These are phyloP conservation scores for Hypoxylon intermedium DNA, from an alignment of 495 filamentous ascomycete species.

Conservation along the genomic window DNA sequence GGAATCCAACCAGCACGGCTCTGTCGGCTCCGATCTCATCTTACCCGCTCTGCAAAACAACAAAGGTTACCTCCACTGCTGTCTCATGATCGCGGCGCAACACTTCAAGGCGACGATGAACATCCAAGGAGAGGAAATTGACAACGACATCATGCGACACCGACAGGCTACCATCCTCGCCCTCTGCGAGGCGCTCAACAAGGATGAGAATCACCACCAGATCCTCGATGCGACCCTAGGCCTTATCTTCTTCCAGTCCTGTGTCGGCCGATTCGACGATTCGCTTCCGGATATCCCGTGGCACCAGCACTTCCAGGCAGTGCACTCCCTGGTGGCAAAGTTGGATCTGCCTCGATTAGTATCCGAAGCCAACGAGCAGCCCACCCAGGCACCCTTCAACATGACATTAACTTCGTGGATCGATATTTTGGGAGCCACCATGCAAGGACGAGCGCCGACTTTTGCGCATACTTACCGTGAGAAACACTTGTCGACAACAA, in stretches of 20 bases:
- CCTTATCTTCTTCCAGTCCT: constrained; percentile 97
- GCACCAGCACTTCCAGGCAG: constrained; percentile 96
- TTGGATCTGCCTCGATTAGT: constrained; percentile 77
- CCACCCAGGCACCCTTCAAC: constrained; percentile 82
- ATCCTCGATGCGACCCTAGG: constrained; percentile 94
- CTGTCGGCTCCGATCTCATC: constrained; percentile 77
- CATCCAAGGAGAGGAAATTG: constrained; percentile 72
- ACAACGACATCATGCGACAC: constrained; percentile 93
- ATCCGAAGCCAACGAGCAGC: constrained; percentile 61
- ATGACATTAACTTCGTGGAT: constrained; percentile 97
- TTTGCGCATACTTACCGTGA: constrained; percentile 93
- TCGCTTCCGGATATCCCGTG: constrained; percentile 92
- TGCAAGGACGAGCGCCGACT: constrained; percentile 81
- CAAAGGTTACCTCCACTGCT: constrained; percentile 93
- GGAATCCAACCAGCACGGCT: constrained; percentile 84
- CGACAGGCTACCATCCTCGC: constrained; percentile 86
- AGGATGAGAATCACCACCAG: constrained; percentile 80
- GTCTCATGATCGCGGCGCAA: constrained; percentile 92
- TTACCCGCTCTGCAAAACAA: constrained; percentile 86
- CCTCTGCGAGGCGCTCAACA: constrained; percentile 81
- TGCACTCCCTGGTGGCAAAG: constrained; percentile 78
- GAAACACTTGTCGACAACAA: constrained; percentile 77
- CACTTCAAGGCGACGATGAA: constrained; percentile 83
- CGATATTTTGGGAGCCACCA: constrained; percentile 93
- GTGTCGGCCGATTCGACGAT: constrained; percentile 85